phyloP scores from a whole-genome alignment of 129 eudicot species.

The Arctium minus region DNA sequence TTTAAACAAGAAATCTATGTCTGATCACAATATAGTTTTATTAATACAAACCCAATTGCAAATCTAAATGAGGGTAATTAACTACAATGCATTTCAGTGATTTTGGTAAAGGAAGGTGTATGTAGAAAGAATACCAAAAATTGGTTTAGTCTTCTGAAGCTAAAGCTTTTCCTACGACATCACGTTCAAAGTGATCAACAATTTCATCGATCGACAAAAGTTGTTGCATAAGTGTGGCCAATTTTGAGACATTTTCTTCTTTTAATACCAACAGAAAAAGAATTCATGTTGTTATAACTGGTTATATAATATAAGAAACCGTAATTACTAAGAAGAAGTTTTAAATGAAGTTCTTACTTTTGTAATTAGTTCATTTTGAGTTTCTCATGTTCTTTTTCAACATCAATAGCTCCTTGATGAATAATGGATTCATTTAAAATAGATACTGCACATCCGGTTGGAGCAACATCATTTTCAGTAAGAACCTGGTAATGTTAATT shows the following conservation, averaged over 20 bases:
- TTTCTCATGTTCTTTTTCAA: constrained; percentile 73
- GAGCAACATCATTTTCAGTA: constrained; percentile 40
- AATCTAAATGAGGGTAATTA: neutral
- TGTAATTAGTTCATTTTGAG: constrained; percentile 55
- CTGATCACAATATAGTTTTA: neutral
- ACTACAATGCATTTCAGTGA: too few relatives aligned
- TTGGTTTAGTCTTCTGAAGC: neutral
- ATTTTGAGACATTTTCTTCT: constrained; percentile 53
- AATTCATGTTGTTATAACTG: neutral
- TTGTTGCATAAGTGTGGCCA: constrained; percentile 51
- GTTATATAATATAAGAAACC: neutral
- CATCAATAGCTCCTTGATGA: constrained; percentile 63
- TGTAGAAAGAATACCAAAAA: neutral
- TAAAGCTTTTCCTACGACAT: constrained; percentile 30
- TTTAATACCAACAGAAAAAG: constrained; percentile 10
- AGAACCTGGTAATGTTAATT: too few relatives aligned
- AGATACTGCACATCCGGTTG: constrained; percentile 58
- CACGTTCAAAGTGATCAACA: constrained; percentile 35
- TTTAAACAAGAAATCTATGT: too few relatives aligned
- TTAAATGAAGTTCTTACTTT: constrained; percentile 40
- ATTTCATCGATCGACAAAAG: constrained; percentile 55
- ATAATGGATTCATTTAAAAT: constrained; percentile 65
- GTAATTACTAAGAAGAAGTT: neutral
- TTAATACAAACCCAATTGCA: neutral
- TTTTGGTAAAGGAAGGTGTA: neutral